Evolutionary conservation across 352 stramenopile species (phyloP), one percentile per base, ranked within the genome.

Genomic region (Globisporangium cylindrosporum): DNA sequence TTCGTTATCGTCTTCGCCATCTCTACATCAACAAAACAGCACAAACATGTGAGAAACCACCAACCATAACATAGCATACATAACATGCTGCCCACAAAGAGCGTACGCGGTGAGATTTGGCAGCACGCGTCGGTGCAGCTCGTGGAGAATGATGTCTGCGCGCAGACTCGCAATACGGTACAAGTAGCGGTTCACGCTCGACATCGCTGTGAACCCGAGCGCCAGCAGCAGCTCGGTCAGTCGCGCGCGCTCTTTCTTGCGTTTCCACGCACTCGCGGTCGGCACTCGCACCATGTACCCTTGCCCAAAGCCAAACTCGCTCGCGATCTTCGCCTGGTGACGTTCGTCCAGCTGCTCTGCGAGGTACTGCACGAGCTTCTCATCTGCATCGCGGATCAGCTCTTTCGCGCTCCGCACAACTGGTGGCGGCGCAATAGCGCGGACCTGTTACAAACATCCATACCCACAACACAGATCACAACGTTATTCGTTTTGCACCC

Each of bases 161-260:
- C 89, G 87, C 12, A 89, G 68, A 59, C 76, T 90, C 4, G 78
- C 75, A 32, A 91, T 80, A 24, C 81, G 75, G 48, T 83, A 77
- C 32, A 83, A 70, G 1, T 79, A 77, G 29, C 65, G 69, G 53
- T 73, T 68, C 49, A 82, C 72, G 24, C 73, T 67, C 20, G 67
- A 38, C 24, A 73, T 71, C n/a, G 75, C 72, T 3, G 62, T 60
- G 69, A 94, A 94, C 22, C 86, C 84, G 8, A 94, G 64, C 20
- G 69, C 63, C 54, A 68, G 66, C 29, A 89, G 61, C 86, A 84
- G 92, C 12, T 67, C 66, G 41, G 66, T 56, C 41, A 86, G 71
- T 18, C 79, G 67, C 22, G 62, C 67, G 53, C 76, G 74, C 56
- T 80, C 74, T 46, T 71, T 68, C 41, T 70, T 73, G 27, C 63